Percentiles rank a stretch among this genome's conserved stretches.
These are phyloP conservation scores for Gnaphalium uliginosum DNA, from an alignment of 129 eudicot genomes.

Conservation along the genomic window DNA sequence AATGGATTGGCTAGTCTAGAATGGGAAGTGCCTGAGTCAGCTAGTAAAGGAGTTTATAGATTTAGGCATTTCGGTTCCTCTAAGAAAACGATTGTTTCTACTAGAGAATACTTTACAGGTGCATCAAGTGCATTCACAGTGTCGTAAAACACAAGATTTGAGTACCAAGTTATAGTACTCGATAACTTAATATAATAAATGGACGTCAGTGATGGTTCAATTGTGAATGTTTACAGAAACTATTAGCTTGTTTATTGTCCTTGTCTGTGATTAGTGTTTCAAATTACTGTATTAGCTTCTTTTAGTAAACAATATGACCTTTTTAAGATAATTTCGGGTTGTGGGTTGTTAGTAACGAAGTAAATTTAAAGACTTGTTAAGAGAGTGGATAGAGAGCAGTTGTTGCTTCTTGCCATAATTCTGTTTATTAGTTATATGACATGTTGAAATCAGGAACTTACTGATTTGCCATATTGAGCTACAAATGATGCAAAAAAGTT, in stretches of 20 bases:
- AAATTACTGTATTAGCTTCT: slow-evolving; percentile 13
- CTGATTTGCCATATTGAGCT: background rate
- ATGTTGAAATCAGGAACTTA: background rate
- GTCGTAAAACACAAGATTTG: slow-evolving; percentile 25
- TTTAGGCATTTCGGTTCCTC: slow-evolving; percentile 65
- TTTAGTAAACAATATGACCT: background rate
- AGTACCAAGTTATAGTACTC: background rate
- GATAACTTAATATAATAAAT: slow-evolving; percentile 11
- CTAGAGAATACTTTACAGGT: slow-evolving; percentile 45
- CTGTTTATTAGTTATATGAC: background rate
- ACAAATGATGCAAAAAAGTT: background rate
- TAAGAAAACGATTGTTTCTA: slow-evolving; percentile 39
- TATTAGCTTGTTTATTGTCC: no score
- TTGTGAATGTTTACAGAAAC: no score
- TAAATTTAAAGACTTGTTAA: background rate
- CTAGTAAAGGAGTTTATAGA: slow-evolving; percentile 52
- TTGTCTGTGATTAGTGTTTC: background rate
- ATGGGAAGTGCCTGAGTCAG: slow-evolving; percentile 62
- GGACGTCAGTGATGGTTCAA: background rate
- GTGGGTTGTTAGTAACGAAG: background rate
- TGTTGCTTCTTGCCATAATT: background rate
- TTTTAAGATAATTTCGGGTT: background rate
- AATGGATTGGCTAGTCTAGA: slow-evolving; percentile 55
- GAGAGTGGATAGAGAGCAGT: no score
- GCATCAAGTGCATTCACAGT: slow-evolving; percentile 60